Conservation (phyloP, 257 asterid species). For the Echites panduratus region DNA sequence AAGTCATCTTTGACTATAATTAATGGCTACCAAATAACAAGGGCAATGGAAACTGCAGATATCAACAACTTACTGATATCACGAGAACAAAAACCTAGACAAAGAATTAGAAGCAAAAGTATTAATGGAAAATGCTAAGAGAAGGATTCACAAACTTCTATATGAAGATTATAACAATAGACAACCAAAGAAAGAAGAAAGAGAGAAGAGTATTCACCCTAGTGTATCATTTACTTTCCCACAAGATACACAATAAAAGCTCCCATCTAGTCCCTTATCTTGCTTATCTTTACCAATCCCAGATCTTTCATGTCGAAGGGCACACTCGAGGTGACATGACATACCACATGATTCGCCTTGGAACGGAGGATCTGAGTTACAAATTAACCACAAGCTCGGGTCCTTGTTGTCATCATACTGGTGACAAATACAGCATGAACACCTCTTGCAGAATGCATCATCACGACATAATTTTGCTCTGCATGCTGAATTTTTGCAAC, state of each 20-base stretch:
- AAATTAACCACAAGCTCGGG: slow-evolving; percentile 85
- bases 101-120: neutral
- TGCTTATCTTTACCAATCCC: slow-evolving; percentile 48
- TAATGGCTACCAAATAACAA: neutral
- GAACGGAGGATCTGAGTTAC: slow-evolving; percentile 86
- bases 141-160: neutral
- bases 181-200: slow-evolving; percentile 7
- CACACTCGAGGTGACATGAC: slow-evolving; percentile 98
- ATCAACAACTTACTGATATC: neutral
- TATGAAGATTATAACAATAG: neutral
- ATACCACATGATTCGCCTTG: slow-evolving; percentile 68
- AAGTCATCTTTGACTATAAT: neutral
- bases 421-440: slow-evolving; percentile 90
- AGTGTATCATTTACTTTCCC: slow-evolving; percentile 82
- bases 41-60: neutral
- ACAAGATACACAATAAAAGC: slow-evolving; percentile 76
- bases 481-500: slow-evolving; percentile 89
- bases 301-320: slow-evolving; percentile 59
- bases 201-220: slow-evolving; percentile 42
- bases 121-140: neutral
- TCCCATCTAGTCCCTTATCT: slow-evolving; percentile 69
- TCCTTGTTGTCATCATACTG: slow-evolving; percentile 90
- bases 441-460: slow-evolving; percentile 75
- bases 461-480: slow-evolving; percentile 49
- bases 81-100: neutral